Evolutionary conservation across 257 asterid species (phyloP), one percentile per base, ranked within the genome.

Genomic region (Linaria vulgaris): DNA sequence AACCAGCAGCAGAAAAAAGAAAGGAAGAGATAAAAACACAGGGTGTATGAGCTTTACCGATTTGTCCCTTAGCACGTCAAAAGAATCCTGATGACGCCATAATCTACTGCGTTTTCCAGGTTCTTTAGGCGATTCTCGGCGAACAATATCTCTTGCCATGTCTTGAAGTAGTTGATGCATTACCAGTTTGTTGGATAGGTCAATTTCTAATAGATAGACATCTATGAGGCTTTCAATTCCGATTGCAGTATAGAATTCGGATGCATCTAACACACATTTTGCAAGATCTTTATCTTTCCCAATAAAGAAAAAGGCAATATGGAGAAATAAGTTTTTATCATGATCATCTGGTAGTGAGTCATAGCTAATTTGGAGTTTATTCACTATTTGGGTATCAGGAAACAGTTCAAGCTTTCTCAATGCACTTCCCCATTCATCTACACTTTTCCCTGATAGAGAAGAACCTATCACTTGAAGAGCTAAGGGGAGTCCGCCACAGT

Each of bases 121-220:
- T 15, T 68, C 54, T 41, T 27, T 56, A 47, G 72, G 56, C 16
- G 72, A 68, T 49, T 68, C 72, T 59, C 12, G 21, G 50, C 72
- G 61, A 19, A 68, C 25, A 68, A 68, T 58, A 43, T 58, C 72
- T 59, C 51, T 68, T 39, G 62, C 70, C 62, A 66, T 43, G 45
- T 54, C 70, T 53, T 53, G 70, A 66, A 66, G 38, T 34, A 68
- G n/a, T 19, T 60, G 53, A 59, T 68, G 69, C 44, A 62, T 31
- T 17, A 20, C 53, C 44, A 70, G 27, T 17, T 43, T 63, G 15
- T 56, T 56, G 1, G 15, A 13, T 1, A 38, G 15, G 16, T 64
- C 50, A n/a, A 56, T 64, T 41, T 17, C 23, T 3, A 71, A 21
- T 13, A 51, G 53, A 22, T 51, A 58, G 37, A 58, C 41, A n/a